Conservation (phyloP, 2,329 filamentous ascomycete genomes). For the Trichoderma brevicompactum region DNA sequence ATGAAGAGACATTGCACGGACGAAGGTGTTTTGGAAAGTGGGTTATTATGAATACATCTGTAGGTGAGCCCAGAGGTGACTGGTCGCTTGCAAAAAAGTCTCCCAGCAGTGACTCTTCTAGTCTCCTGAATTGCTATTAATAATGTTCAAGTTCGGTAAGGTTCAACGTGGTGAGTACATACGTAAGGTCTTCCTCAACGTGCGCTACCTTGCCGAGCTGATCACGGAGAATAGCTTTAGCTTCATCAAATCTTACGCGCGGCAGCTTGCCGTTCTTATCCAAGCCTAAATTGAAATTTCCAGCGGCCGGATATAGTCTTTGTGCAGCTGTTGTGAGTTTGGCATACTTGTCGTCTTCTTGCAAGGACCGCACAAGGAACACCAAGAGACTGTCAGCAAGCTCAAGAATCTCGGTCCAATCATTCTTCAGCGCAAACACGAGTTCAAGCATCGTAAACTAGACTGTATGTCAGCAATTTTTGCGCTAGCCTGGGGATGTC, state of each 20-base stretch:
- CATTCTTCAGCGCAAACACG: constrained; percentile 2
- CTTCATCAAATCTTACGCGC: constrained; percentile 7
- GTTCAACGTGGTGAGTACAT: neutral
- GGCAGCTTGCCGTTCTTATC: constrained; percentile 1
- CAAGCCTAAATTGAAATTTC: constrained; percentile 3
- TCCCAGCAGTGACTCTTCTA: constrained; percentile 1
- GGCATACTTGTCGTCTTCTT: constrained; percentile 4
- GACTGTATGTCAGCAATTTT: neutral
- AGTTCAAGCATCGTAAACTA: constrained; percentile 16
- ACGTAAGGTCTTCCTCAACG: constrained; percentile 6
- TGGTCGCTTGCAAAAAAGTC: neutral
- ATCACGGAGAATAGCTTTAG: constrained; percentile 8
- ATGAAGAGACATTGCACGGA: constrained; percentile 15
- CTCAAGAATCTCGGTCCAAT: constrained; percentile 16
- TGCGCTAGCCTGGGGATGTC: neutral
- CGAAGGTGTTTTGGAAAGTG: constrained; percentile 12
- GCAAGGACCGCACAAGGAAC: constrained; percentile 3
- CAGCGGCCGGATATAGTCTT: constrained; percentile 12
- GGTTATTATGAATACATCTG: constrained; percentile 6
- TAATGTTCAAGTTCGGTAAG: neutral
- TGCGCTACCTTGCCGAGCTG: neutral
- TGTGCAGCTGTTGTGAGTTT: neutral
- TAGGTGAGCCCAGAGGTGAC: constrained; percentile 5
- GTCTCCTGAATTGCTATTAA: neutral
- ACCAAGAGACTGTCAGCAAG: constrained; percentile 6